phyloP scores from a whole-genome alignment of 371 early-diverging fungal species.

The Dichotomocladium elegans region DNA sequence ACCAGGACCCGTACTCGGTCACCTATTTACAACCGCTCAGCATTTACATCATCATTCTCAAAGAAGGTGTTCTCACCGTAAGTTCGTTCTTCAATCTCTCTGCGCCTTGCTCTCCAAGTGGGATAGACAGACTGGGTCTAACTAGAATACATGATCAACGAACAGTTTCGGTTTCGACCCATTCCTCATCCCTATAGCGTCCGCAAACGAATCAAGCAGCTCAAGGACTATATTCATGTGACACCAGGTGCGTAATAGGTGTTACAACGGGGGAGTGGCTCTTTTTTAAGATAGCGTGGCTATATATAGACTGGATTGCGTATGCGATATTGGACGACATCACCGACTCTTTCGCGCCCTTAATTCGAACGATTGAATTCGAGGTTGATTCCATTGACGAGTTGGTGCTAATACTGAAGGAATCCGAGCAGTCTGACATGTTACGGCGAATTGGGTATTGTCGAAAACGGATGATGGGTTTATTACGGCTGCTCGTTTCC shows the following conservation, averaged over 20 bases:
- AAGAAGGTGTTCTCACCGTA: slow-evolving; percentile 79
- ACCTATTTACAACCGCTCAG: slow-evolving; percentile 74
- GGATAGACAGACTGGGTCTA: no score
- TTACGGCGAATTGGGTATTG: slow-evolving; percentile 81
- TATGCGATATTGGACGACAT: slow-evolving; percentile 87
- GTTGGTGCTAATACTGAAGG: slow-evolving; percentile 82
- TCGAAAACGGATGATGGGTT: slow-evolving; percentile 73
- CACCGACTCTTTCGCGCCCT: slow-evolving; percentile 79
- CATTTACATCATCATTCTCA: slow-evolving; percentile 81
- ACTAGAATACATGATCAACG: no score
- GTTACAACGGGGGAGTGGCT: no score
- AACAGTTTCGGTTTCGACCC: slow-evolving; percentile 69
- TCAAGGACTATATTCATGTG: slow-evolving; percentile 61
- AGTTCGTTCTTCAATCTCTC: slow-evolving; percentile 16
- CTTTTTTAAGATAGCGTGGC: no score
- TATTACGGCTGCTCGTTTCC: slow-evolving; percentile 68
- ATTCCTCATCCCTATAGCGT: slow-evolving; percentile 75
- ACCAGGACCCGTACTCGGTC: slow-evolving; percentile 60
- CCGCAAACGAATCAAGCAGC: slow-evolving; percentile 69
- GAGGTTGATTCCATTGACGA: slow-evolving; percentile 92
- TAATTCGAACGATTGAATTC: slow-evolving; percentile 74
- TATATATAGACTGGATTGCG: slow-evolving; percentile 77
- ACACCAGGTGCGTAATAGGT: slow-evolving; percentile 47
- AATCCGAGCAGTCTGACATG: slow-evolving; percentile 88
- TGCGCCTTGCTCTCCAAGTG: no score